Base-by-base conservation (phyloP, 345 rosid species). In the Bruguiera parviflora region DNA sequence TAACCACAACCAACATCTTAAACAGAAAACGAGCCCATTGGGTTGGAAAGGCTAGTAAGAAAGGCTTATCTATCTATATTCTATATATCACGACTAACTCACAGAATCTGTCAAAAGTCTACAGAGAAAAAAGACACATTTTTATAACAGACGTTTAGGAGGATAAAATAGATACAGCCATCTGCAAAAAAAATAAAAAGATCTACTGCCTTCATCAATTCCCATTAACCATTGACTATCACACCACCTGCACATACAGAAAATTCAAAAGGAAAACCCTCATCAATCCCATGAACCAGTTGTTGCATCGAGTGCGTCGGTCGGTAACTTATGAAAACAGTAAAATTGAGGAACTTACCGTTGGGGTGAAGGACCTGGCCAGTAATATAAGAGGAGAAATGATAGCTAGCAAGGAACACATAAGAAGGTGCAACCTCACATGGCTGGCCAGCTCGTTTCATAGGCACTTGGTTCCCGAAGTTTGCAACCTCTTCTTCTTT, bases 311-410 rank as follows among this genome's bases (percentile, higher is more conserved):
- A 11, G 16, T 53, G 25, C 5, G 4, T 49, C 39, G 0, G 4
- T 49, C 39, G 0, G 3, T 53, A 28, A 32, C 5, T 5, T 21
- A 61, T 25, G 18, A 47, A 47, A 32, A 51, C 8, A 21, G 15
- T 18, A 69, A 65, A 2, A 0, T 13, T 24, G 2, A 39, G 8
- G 1, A 39, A n/a, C 78, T 71, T 63, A 86, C 92, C 93, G 47
- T 87, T 90, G 1, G 96, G 98, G 78, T 90, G 97, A 57, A 90
- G 85, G 70, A 89, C 84, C 71, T 87, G 93, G 68, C 96, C 96
- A 1, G 83, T 81, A 4, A 84, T 82, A 84, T 92, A 92, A 63
- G 98, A 86, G 10, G 98, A 92, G 84, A 89, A 90, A 5, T 81
- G 77, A 75, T 89, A 83, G 65, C 86, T 87, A 5, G 93, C 96